Evolutionary conservation across 345 rosid genomes (phyloP).

Genomic region (Arabis hirsuta): DNA sequence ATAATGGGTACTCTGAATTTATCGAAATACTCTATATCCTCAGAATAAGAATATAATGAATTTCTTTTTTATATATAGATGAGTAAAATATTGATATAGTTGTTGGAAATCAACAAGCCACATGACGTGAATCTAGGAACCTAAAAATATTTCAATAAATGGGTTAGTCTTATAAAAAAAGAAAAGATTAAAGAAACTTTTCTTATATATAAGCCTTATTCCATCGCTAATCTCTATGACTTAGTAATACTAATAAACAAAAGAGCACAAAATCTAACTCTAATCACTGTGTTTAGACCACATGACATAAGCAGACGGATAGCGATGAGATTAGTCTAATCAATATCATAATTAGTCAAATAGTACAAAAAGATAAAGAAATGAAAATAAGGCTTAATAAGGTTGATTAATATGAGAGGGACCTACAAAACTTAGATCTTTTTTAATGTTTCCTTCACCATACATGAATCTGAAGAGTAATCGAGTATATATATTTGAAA

Average conservation of each 20-base stretch:
- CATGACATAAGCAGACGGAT: constrained; percentile 32
- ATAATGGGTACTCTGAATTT: constrained; percentile 26
- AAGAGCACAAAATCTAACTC: too few relatives aligned
- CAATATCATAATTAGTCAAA: constrained; percentile 32
- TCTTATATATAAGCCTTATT: not conserved
- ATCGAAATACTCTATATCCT: constrained; percentile 31
- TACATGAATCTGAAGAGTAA: constrained; percentile 43
- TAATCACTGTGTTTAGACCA: not conserved
- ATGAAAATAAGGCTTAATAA: constrained; percentile 18
- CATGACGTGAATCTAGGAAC: constrained; percentile 46
- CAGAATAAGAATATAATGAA: constrained; percentile 34
- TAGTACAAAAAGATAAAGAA: constrained; percentile 7
- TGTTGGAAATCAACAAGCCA: constrained; percentile 45
- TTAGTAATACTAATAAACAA: too few relatives aligned
- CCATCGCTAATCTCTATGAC: not conserved
- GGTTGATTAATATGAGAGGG: constrained; percentile 34
- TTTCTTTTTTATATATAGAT: not conserved
- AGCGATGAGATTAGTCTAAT: constrained; percentile 33
- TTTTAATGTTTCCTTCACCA: constrained; percentile 38
- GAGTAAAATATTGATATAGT: constrained; percentile 21
- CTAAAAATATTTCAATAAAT: constrained; percentile 1
- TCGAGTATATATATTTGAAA: constrained; percentile 41
- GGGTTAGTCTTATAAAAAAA: not conserved
- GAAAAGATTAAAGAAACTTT: not conserved
- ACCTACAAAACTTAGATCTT: constrained; percentile 38